These are phyloP conservation scores for Pyropia yezoensis DNA, from an alignment of 23 red algal genomes.

Conservation along the genomic window DNA sequence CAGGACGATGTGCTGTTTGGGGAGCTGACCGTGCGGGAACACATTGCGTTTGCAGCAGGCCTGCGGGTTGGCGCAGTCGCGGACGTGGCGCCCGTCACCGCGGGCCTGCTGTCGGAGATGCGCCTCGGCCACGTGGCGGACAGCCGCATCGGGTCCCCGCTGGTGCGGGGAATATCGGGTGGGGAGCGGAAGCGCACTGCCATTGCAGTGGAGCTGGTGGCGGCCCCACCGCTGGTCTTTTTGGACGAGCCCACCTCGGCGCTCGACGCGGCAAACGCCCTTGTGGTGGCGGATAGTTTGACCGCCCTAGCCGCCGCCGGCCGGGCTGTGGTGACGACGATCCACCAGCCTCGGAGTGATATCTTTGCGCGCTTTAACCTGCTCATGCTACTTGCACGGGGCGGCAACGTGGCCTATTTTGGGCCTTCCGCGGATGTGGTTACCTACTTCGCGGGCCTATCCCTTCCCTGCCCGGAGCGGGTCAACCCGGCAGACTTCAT, in stretches of 20 bases:
- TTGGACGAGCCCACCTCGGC: slow-evolving; percentile 64
- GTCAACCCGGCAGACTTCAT: slow-evolving; percentile 72
- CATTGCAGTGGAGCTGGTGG: slow-evolving; percentile 86
- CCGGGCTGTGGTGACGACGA: slow-evolving; percentile 82
- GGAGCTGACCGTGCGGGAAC: slow-evolving; percentile 77
- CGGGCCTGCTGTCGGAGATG: slow-evolving; percentile 45
- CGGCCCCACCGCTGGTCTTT: slow-evolving; percentile 65
- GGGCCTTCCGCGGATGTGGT: slow-evolving; percentile 40
- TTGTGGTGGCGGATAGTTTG: slow-evolving; percentile 49
- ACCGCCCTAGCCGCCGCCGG: slow-evolving; percentile 39
- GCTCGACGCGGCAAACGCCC: slow-evolving; percentile 54
- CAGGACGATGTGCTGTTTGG: slow-evolving; percentile 92
- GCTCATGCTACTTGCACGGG: slow-evolving; percentile 53
- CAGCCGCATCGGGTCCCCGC: slow-evolving; percentile 42
- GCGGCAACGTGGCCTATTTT: slow-evolving; percentile 57
- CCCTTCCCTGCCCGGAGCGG: slow-evolving; percentile 34
- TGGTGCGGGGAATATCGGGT: slow-evolving; percentile 45
- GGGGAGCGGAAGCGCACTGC: slow-evolving; percentile 77
- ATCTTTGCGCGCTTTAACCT: slow-evolving; percentile 75
- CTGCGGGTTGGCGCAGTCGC: slow-evolving; percentile 14
- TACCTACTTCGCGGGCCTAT: slow-evolving; percentile 48
- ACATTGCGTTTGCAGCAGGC: slow-evolving; percentile 61
- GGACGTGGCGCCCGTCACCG: slow-evolving; percentile 7
- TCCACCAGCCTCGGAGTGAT: slow-evolving; percentile 87
- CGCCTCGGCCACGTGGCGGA: slow-evolving; percentile 42